Conservation (phyloP, 1,139 yeast species). For the Geotrichum phurueaensis region DNA sequence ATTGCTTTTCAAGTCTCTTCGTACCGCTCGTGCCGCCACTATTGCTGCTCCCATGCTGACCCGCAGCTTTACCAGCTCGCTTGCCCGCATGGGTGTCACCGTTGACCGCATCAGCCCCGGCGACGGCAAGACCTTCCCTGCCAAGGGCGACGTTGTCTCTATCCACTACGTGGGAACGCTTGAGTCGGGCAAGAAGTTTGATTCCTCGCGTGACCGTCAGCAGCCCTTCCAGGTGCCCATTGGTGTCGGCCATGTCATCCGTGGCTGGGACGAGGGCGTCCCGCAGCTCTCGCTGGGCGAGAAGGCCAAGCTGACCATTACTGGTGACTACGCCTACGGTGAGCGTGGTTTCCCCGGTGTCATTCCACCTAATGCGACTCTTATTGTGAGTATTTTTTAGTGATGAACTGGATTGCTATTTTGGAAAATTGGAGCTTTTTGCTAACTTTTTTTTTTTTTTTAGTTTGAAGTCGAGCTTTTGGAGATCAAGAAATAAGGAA, state of each 20-base stretch:
- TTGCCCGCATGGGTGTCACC: constrained; percentile 37
- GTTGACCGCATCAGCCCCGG: constrained; percentile 37
- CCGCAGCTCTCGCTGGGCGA: constrained; percentile 90
- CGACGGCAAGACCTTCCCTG: constrained; percentile 83
- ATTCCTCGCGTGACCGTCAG: constrained; percentile 90
- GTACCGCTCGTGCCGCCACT: neutral
- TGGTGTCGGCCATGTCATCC: constrained; percentile 94
- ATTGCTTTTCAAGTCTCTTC: neutral
- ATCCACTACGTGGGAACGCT: constrained; percentile 95
- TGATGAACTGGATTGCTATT: neutral
- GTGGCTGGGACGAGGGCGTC: constrained; percentile 94
- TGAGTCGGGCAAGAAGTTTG: constrained; percentile 91
- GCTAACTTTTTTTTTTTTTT: neutral
- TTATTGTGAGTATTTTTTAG: constrained; percentile 41
- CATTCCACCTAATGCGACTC: constrained; percentile 93
- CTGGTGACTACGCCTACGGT: constrained; percentile 92
- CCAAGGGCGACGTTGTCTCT: constrained; percentile 69
- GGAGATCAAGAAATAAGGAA: constrained; percentile 49
- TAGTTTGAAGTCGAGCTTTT: constrained; percentile 83
- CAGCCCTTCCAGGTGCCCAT: constrained; percentile 87
- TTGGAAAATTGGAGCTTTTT: neutral
- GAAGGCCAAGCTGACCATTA: constrained; percentile 84
- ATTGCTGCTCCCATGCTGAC: neutral
- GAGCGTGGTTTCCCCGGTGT: constrained; percentile 91
- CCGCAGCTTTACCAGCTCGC: constrained; percentile 11